Conservation (phyloP, 1,139 yeast species). For the Zygosaccharomyces sapae region DNA sequence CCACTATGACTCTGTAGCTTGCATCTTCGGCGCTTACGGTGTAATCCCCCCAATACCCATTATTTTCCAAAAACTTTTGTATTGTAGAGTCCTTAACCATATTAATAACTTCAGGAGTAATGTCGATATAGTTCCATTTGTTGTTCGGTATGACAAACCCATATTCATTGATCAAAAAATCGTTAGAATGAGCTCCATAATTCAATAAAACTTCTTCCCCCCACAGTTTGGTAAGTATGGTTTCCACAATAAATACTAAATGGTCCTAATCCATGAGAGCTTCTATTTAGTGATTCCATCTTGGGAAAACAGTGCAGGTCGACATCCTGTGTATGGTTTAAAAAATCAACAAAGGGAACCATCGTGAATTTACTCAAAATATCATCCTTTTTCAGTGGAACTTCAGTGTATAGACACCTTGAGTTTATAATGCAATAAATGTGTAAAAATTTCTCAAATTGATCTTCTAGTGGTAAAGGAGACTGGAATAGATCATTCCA, state of each 20-base stretch:
- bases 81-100: conserved; percentile 41
- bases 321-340: conserved; percentile 64
- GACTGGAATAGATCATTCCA: conserved; percentile 22
- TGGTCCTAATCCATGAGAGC: conserved; percentile 22
- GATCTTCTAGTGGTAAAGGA: conserved; percentile 18
- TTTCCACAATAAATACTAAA: conserved; percentile 29
- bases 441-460: conserved; percentile 48
- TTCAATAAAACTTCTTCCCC: conserved; percentile 65
- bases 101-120: conserved; percentile 43
- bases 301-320: conserved; percentile 29
- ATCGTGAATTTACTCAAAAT: conserved; percentile 66
- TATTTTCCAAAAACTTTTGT: conserved; percentile 44
- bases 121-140: conserved; percentile 67
- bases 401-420: conserved; percentile 77
- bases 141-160: conserved; percentile 65
- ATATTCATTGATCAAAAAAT: conserved; percentile 75
- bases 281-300: conserved; percentile 14
- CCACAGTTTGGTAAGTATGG: conserved; percentile 36
- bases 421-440: conserved; percentile 88
- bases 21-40: conserved; percentile 51
- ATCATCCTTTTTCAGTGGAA: conserved; percentile 47
- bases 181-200: conserved; percentile 87
- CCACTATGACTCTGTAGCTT: conserved; percentile 74
- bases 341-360: conserved; percentile 87
- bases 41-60: conserved; percentile 68